A percentile compares a stretch with the other conserved stretches of the same genome.
phyloP scores from a whole-genome alignment of 352 stramenopile species.

The Phytophthora boehmeriae region DNA sequence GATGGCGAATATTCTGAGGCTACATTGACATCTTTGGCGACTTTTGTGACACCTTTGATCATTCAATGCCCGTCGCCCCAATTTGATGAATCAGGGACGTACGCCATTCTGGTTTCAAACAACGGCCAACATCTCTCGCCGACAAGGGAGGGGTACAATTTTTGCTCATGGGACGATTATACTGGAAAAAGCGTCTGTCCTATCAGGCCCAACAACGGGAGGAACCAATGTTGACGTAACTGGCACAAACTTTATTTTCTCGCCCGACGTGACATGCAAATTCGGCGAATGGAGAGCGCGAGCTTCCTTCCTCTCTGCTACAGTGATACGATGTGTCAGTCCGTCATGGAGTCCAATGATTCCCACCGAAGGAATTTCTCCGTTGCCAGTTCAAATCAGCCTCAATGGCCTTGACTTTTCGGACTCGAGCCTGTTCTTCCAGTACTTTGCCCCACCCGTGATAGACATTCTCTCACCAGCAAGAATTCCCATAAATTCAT shows the following conservation, averaged over 20 bases:
- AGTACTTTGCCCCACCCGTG: conserved; percentile 33
- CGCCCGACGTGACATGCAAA: conserved; percentile 27
- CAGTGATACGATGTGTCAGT: conserved; percentile 37
- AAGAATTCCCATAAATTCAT: conserved; percentile 15
- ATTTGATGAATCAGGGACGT: conserved; percentile 11
- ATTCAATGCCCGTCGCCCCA: conserved; percentile 33
- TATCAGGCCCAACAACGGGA: conserved; percentile 32
- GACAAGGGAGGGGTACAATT: not conserved
- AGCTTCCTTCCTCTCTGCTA: conserved; percentile 26
- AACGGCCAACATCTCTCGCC: conserved; percentile 38
- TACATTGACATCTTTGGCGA: conserved; percentile 7
- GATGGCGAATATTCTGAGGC: not conserved
- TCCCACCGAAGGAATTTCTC: conserved; percentile 3
- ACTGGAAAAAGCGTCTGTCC: conserved; percentile 18
- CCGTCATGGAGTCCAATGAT: conserved; percentile 32
- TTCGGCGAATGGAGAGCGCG: conserved; percentile 29
- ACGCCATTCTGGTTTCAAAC: conserved; percentile 36
- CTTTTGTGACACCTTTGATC: conserved; percentile 30
- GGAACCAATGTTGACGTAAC: conserved; percentile 36
- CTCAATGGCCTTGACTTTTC: conserved; percentile 38
- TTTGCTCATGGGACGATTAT: conserved; percentile 23
- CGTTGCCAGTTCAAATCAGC: conserved; percentile 27
- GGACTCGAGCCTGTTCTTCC: conserved; percentile 32
- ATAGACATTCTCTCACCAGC: conserved; percentile 22
- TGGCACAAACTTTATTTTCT: conserved; percentile 23